Conservation (phyloP, 2,329 filamentous ascomycete genomes). For the Trichophyton benhamiae region DNA sequence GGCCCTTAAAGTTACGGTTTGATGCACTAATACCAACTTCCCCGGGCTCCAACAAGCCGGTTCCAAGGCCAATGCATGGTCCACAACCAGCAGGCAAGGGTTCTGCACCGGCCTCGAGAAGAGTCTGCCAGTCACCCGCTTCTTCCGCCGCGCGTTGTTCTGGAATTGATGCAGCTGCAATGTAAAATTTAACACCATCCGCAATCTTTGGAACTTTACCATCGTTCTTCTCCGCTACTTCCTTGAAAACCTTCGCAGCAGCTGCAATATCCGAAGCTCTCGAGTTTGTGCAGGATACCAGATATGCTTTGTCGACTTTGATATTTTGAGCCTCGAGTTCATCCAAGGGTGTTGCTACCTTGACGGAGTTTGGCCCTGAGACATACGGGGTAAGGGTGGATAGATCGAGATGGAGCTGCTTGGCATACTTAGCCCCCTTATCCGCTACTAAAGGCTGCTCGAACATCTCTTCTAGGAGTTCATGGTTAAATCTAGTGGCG, state of each 20-base stretch:
- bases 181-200: constrained; percentile 69
- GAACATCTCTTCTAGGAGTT: constrained; percentile 59
- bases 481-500: constrained; percentile 56
- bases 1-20: constrained; percentile 84
- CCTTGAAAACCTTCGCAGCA: constrained; percentile 73
- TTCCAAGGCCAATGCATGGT: constrained; percentile 74
- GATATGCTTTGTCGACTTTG: constrained; percentile 68
- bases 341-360: constrained; percentile 64
- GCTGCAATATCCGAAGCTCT: constrained; percentile 67
- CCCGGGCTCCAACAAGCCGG: constrained; percentile 67
- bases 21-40: constrained; percentile 74
- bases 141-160: constrained; percentile 71
- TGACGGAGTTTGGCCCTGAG: constrained; percentile 81
- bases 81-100: constrained; percentile 62
- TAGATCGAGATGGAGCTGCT: constrained; percentile 68
- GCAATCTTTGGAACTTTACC: constrained; percentile 59
- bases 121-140: constrained; percentile 69
- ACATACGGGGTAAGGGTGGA: constrained; percentile 75
- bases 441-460: constrained; percentile 57
- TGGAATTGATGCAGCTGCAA: constrained; percentile 67
- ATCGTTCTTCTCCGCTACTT: constrained; percentile 50
- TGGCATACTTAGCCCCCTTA: constrained; percentile 66
- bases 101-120: constrained; percentile 68
- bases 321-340: constrained; percentile 65
- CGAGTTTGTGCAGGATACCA: constrained; percentile 83